Evolutionary conservation across 805 yeast genomes (phyloP), one percentile per base, ranked within the genome.

Genomic region (Cyberlindnera subsufficiens): DNA sequence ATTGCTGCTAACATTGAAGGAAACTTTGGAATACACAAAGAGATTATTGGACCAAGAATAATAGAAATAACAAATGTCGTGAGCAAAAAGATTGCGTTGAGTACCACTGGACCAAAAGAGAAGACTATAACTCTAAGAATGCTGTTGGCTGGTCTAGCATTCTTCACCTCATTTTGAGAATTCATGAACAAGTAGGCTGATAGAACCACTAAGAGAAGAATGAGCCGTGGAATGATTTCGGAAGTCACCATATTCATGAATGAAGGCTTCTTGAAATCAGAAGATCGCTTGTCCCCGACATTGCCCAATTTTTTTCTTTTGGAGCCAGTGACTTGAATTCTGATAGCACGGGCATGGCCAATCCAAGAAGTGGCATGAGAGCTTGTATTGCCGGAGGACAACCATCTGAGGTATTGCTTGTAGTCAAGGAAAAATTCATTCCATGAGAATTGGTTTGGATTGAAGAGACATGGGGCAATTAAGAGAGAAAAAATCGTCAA

Each of bases 361-460:
- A 78, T 75, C 77, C 77, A 71, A 0, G 72, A 63, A 13, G 47
- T 51, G 7, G 51, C 55, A 7, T 54, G 51, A 1, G 58, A 46
- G 22, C 57, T 64, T 5, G 74, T 66, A 54, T 77, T 78, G 20
- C 84, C 84, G 15, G 71, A 63, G 3, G 68, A 65, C 42, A 79
- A 58, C 68, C 67, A 63, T 4, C 19, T 16, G 42, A 78, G 55
- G 50, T 65, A 77, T 33, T 63, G 64, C 44, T 65, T 68, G 58
- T 80, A 80, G 58, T 80, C 86, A 35, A 78, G 55, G 53, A 80
- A 78, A 57, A 80, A 80, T 47, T 80, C 85, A 30, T 64, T 69
- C 74, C 80, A 78, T 4, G 76, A 69, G 51, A 77, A 80, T 51
- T 81, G 86, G 52, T 78, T 78, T 0, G 87, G 87, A 56, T 80